Evolutionary conservation across 1,284 basidiomycete species (phyloP), one percentile per base, ranked within the genome.

Genomic region (Heliocybe sulcata): DNA sequence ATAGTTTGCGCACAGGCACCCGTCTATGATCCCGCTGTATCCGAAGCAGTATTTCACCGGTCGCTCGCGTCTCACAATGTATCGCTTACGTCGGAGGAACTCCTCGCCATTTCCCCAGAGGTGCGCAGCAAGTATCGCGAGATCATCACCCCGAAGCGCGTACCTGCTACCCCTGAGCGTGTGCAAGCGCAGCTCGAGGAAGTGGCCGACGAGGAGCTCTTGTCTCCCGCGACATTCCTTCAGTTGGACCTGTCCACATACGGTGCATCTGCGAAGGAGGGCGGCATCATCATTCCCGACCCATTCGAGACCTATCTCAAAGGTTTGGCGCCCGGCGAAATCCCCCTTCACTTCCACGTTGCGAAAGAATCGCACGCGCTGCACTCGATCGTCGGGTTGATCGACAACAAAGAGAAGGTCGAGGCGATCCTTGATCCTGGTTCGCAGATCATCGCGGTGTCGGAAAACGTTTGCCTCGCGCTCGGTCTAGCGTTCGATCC

Each of bases 381-480:
- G n/a, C 57, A 56, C 16, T 42, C 57, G 11, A 55, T 63, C 27
- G 23, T 56, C 8, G 55, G 53, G 12, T 14, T 53, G 1, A 52
- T 61, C 29, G 57, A 55, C 35, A 53, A 54, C 45, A 35, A 51
- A 29, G 22, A 25, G n/a, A 10, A 61, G 3, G 57, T 65, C 10
- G 59, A 65, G 16, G 57, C 55, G 23, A 60, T 68, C 16, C 27
- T 64, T 16, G 66, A 68, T 55, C 55, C 56, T 9, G 65, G 66
- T 4, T 64, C 57, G 0, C 53, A 61, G 23, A 63, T 68, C 31
- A 53, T 66, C 2, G 57, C 62, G 1, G 64, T 65, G 58, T 65
- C 63, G 0, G 60, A 65, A 26, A 58, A 53, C 9, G 56, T 65
- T 10, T 58, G 57, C 26, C 29, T 58, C 19, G 19, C 25, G 0